phyloP scores from a whole-genome alignment of 176 grass and related monocot species.

The Zoysia pacifica region DNA sequence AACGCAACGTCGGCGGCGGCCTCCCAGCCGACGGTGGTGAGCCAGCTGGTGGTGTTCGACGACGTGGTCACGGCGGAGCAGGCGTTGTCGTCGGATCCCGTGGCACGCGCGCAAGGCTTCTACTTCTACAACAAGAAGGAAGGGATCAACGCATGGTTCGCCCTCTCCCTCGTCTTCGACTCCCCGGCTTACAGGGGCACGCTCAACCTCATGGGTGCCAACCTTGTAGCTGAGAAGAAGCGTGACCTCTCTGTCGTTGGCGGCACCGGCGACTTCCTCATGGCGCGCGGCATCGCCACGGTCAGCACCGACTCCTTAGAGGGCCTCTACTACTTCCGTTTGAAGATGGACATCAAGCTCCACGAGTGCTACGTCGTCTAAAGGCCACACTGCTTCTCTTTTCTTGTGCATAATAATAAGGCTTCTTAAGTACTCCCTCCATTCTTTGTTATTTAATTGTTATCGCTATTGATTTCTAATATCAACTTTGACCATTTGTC shows the following conservation, averaged over 20 bases:
- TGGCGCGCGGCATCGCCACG: constrained; percentile 48
- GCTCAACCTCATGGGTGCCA: constrained; percentile 48
- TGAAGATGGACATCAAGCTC: constrained; percentile 27
- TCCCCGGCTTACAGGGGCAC: constrained; percentile 37
- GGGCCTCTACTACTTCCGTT: constrained; percentile 22
- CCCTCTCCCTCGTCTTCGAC: constrained; percentile 11
- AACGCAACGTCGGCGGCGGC: constrained; percentile 37
- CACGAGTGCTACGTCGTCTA: constrained; percentile 41
- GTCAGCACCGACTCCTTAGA: constrained; percentile 7
- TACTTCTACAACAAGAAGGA: constrained; percentile 41
- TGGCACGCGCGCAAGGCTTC: constrained; percentile 41
- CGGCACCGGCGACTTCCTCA: constrained; percentile 60
- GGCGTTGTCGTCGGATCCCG: constrained; percentile 16
- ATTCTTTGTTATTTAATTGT: too few relatives aligned
- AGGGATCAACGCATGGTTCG: constrained; percentile 9
- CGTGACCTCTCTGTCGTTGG: constrained; percentile 48
- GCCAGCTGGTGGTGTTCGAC: constrained; percentile 45
- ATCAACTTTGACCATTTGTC: too few relatives aligned
- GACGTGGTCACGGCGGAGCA: constrained; percentile 27
- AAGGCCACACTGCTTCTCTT: too few relatives aligned
- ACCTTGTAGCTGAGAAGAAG: constrained; percentile 16
- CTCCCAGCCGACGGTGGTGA: constrained; percentile 17
- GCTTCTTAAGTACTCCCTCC: too few relatives aligned
- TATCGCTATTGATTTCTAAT: too few relatives aligned
- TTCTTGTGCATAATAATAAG: too few relatives aligned